A percentile compares a stretch with the other conserved stretches of the same genome.
phyloP scores from a whole-genome alignment of 2,329 filamentous ascomycete genomes.

The Phaeosphaeriaceae sp. region DNA sequence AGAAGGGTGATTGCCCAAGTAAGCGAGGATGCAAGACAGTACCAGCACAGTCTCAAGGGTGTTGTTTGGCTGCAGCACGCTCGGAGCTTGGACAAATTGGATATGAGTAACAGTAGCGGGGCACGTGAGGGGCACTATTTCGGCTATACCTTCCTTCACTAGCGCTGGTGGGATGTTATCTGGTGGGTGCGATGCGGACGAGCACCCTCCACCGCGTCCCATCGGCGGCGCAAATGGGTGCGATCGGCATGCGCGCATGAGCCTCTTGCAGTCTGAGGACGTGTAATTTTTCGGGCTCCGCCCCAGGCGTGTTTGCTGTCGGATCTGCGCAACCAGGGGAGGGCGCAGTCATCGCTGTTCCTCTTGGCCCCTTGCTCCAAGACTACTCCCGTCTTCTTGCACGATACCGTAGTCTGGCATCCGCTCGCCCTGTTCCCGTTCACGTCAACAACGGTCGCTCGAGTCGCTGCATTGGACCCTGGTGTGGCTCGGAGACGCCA shows the following conservation, averaged over 20 bases:
- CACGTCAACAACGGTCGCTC: neutral
- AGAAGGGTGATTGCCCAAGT: neutral
- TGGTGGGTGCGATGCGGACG: neutral
- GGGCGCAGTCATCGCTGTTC: neutral
- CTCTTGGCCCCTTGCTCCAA: neutral
- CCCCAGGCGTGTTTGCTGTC: neutral
- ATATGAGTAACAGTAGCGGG: neutral
- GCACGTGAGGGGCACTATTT: slow-evolving; percentile 7
- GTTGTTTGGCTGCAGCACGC: neutral
- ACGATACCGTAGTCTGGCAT: neutral
- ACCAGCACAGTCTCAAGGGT: neutral
- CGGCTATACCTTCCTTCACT: slow-evolving; percentile 2
- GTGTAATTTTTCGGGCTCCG: neutral
- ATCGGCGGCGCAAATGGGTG: neutral
- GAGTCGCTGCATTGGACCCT: neutral
- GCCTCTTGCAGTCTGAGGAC: neutral
- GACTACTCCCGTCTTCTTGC: neutral
- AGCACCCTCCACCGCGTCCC: neutral
- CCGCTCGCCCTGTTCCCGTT: neutral
- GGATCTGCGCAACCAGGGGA: neutral
- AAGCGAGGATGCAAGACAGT: neutral
- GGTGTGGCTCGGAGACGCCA: neutral
- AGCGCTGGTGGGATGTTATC: neutral
- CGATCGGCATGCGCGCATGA: neutral
- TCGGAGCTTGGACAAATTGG: slow-evolving; percentile 1